A percentile compares a stretch with the other conserved stretches of the same genome.
These are phyloP conservation scores for Colletotrichum sp. DNA, from an alignment of 2,329 filamentous ascomycete genomes.

Conservation along the genomic window DNA sequence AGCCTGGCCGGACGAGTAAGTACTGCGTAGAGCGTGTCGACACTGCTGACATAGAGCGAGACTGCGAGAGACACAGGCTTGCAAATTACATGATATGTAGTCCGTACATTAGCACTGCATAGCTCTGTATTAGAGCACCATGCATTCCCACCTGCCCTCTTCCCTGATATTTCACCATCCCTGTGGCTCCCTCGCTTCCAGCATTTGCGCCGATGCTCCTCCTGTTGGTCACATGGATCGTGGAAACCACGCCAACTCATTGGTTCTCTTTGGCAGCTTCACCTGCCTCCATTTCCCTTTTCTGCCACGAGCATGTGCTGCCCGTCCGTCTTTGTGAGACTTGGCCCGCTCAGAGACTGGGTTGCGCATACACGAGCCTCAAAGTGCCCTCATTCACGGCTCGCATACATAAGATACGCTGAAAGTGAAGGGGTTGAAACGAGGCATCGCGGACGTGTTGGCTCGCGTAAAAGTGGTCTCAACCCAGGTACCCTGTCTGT, in stretches of 20 bases:
- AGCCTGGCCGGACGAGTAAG: background rate
- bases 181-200: conserved; percentile 2
- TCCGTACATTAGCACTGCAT: background rate
- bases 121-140: background rate
- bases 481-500: background rate
- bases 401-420: background rate
- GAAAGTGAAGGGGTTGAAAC: conserved; percentile 17
- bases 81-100: background rate
- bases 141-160: background rate
- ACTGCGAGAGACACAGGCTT: background rate
- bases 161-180: background rate
- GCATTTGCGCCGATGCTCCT: background rate
- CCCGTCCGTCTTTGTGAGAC: background rate
- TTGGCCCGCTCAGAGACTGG: background rate
- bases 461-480: conserved; percentile 14
- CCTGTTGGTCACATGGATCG: background rate
- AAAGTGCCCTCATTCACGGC: background rate
- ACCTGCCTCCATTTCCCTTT: background rate
- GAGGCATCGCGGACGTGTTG: conserved; percentile 8
- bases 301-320: background rate
- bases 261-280: background rate
- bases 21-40: background rate
- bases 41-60: background rate
- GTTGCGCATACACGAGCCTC: background rate
- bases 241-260: background rate